Conservation (phyloP, 495 filamentous ascomycete genomes). For the Trichocladium uniseriatum region DNA sequence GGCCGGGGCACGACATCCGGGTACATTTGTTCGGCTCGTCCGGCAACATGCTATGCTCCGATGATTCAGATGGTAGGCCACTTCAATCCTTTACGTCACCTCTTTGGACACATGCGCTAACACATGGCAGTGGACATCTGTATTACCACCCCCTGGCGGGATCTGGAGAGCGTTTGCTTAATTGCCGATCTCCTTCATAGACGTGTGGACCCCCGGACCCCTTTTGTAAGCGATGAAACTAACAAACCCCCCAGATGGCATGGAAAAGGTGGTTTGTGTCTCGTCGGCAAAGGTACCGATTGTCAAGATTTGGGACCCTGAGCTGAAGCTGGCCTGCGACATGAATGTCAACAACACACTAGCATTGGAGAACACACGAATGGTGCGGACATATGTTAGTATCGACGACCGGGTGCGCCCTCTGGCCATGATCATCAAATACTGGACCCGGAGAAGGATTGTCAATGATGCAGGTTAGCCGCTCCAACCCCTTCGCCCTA, state of each 20-base stretch:
- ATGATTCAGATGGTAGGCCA: slow-evolving; percentile 79
- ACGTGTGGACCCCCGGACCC: slow-evolving; percentile 47
- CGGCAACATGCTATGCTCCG: slow-evolving; percentile 88
- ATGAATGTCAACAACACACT: slow-evolving; percentile 98
- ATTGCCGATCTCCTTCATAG: slow-evolving; percentile 74
- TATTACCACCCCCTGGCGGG: slow-evolving; percentile 79
- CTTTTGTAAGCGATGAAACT: slow-evolving; percentile 10
- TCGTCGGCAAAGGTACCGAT: slow-evolving; percentile 93
- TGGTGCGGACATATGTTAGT: slow-evolving; percentile 96
- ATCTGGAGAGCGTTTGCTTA: slow-evolving; percentile 76
- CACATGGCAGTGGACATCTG: slow-evolving; percentile 79
- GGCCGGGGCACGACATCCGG: slow-evolving; percentile 82
- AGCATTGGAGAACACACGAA: slow-evolving; percentile 90
- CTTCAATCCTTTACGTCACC: slow-evolving; percentile 21
- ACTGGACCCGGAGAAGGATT: slow-evolving; percentile 89
- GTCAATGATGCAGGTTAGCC: slow-evolving; percentile 88
- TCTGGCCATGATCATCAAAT: slow-evolving; percentile 89
- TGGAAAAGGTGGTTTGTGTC: slow-evolving; percentile 91
- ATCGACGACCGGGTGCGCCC: slow-evolving; percentile 85
- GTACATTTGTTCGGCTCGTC: slow-evolving; percentile 96
- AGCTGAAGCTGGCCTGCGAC: slow-evolving; percentile 82
- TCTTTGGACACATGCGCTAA: slow-evolving; percentile 13
- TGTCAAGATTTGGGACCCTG: slow-evolving; percentile 97
- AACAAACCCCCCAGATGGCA: slow-evolving; percentile 58
- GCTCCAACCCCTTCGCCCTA: neutral